phyloP scores from a whole-genome alignment of 805 yeast species.

The Tetrapisispora iriomotensis region DNA sequence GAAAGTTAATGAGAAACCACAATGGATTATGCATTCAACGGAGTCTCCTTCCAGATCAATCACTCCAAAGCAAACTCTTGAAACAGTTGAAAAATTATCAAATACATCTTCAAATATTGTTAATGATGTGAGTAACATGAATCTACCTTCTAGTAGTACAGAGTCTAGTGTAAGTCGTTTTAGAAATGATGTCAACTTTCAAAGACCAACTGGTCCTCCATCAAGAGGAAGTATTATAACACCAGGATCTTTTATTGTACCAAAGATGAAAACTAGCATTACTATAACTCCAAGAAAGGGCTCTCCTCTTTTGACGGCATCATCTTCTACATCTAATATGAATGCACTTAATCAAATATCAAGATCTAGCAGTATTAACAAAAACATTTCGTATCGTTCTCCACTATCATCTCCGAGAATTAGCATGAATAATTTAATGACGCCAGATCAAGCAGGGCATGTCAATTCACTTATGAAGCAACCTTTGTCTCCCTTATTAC shows the following conservation, averaged over 20 bases:
- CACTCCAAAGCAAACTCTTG: conserved; percentile 38
- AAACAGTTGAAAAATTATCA: conserved; percentile 4
- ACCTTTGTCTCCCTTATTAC: conserved; percentile 72
- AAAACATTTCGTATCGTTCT: conserved; percentile 20
- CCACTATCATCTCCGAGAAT: conserved; percentile 55
- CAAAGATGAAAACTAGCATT: conserved; percentile 25
- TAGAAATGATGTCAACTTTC: background rate
- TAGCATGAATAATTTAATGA: conserved; percentile 30
- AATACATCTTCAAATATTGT: background rate
- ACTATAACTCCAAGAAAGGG: conserved; percentile 44
- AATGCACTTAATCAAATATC: background rate
- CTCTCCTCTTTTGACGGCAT: conserved; percentile 35
- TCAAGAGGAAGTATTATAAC: background rate
- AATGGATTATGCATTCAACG: background rate
- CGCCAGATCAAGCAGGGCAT: conserved; percentile 25
- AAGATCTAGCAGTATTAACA: conserved; percentile 10
- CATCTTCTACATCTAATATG: conserved; percentile 2
- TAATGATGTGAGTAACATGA: background rate
- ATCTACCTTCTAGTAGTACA: background rate
- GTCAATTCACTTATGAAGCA: conserved; percentile 34
- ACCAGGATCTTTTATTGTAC: conserved; percentile 3
- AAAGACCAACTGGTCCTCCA: background rate
- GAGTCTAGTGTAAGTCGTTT: background rate
- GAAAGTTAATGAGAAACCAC: background rate
- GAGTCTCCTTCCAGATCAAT: conserved; percentile 29